Conservation (phyloP, 495 filamentous ascomycete species). For the Xylaria castorea region DNA sequence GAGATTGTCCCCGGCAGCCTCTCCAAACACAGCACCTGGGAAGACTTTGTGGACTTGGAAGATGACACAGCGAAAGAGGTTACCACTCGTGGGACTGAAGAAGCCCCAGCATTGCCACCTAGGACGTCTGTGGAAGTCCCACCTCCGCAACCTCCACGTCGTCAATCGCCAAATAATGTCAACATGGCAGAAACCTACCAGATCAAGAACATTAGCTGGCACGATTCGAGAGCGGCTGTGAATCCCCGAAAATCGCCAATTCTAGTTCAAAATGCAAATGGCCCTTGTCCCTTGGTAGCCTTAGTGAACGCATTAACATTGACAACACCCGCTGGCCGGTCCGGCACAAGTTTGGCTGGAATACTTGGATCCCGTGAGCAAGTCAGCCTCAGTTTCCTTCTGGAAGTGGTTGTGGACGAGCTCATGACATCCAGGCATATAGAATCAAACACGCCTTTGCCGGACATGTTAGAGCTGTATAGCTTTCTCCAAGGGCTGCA, state of each 20-base stretch:
- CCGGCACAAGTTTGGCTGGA: slow-evolving; percentile 74
- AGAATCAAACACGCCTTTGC: slow-evolving; percentile 58
- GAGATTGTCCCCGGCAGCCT: slow-evolving; percentile 34
- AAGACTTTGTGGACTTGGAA: slow-evolving; percentile 44
- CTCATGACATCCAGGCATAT: slow-evolving; percentile 70
- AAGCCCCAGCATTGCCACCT: slow-evolving; percentile 48
- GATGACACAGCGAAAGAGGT: slow-evolving; percentile 35
- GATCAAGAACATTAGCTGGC: slow-evolving; percentile 55
- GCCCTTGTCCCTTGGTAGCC: slow-evolving; percentile 90
- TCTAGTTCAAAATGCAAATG: slow-evolving; percentile 89
- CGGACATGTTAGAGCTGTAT: slow-evolving; percentile 88
- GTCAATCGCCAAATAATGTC: slow-evolving; percentile 35
- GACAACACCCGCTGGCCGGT: slow-evolving; percentile 67
- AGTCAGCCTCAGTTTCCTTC: slow-evolving; percentile 80
- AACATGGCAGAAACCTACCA: slow-evolving; percentile 55
- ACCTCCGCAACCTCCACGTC: slow-evolving; percentile 45
- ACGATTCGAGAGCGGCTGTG: slow-evolving; percentile 46
- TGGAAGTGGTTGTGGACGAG: slow-evolving; percentile 90
- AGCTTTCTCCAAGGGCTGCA: slow-evolving; percentile 86
- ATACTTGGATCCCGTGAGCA: slow-evolving; percentile 81
- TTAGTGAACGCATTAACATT: slow-evolving; percentile 91
- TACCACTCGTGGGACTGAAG: slow-evolving; percentile 34
- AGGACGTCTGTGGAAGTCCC: slow-evolving; percentile 39
- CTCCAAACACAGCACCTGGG: slow-evolving; percentile 48
- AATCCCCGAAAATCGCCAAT: slow-evolving; percentile 69